Conservation (phyloP, 805 yeast species). For the Schizosaccharomyces lindneri region DNA sequence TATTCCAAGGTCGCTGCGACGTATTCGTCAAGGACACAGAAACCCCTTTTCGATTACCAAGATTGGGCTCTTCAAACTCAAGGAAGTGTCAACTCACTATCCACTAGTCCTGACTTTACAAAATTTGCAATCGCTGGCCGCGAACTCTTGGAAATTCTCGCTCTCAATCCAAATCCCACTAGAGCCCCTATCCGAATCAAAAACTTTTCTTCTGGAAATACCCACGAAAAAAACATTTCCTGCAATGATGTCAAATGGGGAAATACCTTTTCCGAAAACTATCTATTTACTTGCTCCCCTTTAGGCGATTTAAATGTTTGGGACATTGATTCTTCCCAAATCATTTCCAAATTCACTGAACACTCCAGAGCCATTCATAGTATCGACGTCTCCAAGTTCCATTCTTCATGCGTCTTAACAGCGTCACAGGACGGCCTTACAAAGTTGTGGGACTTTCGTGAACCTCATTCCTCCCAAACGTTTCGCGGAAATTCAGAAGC, state of each 20-base stretch:
- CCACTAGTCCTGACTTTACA: neutral
- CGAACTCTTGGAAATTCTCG: neutral
- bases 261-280: constrained; percentile 2
- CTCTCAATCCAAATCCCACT: neutral
- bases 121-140: constrained; percentile 2
- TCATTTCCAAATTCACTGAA: constrained; percentile 9
- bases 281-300: neutral
- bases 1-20: neutral
- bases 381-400: constrained; percentile 44
- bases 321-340: neutral
- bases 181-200: neutral
- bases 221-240: neutral
- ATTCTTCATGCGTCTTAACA: constrained; percentile 32
- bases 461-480: constrained; percentile 24
- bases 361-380: constrained; percentile 27
- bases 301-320: neutral
- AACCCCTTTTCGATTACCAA: neutral
- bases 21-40: neutral
- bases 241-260: constrained; percentile 3
- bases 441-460: constrained; percentile 63
- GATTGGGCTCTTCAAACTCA: neutral
- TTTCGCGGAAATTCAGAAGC: constrained; percentile 50
- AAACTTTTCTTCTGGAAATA: neutral
- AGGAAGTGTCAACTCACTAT: neutral
- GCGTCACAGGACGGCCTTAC: constrained; percentile 61